phyloP scores from a whole-genome alignment of 306 rosid species.

The Acacia melanoxylon region DNA sequence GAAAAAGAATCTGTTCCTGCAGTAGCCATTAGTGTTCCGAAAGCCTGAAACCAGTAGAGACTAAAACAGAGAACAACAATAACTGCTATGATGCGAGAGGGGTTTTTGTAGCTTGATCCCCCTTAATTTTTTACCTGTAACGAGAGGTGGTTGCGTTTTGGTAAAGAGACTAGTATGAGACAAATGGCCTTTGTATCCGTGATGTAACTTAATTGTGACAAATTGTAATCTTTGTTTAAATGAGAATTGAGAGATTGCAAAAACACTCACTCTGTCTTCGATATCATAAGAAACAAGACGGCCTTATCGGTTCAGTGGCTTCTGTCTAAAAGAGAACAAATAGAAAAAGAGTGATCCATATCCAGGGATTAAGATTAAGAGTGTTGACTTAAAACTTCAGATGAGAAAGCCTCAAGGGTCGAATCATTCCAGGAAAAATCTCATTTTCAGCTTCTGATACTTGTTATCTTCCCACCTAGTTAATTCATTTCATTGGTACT shows the following conservation, averaged over 20 bases:
- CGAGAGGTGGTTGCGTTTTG: background rate
- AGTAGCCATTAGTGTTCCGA: constrained; percentile 36
- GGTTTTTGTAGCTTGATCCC: constrained; percentile 33
- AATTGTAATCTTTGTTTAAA: constrained; percentile 19
- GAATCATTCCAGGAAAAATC: background rate
- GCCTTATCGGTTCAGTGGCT: background rate
- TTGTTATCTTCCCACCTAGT: background rate
- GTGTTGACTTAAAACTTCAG: background rate
- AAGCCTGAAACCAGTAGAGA: constrained; percentile 21
- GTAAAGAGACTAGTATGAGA: constrained; percentile 37
- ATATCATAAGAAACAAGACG: background rate
- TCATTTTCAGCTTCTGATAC: background rate
- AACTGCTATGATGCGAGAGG: constrained; percentile 23
- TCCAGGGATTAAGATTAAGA: background rate
- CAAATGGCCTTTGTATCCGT: constrained; percentile 16
- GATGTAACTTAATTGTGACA: constrained; percentile 34
- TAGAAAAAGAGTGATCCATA: background rate
- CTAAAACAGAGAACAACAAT: constrained; percentile 24
- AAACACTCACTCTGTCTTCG: background rate
- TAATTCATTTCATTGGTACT: background rate
- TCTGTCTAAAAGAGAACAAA: background rate
- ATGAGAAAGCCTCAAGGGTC: background rate
- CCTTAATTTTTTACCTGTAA: background rate
- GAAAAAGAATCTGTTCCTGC: constrained; percentile 26
- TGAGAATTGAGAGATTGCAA: background rate